phyloP scores from a whole-genome alignment of 73 alveolate species.

The Tetrahymena malaccensis region DNA sequence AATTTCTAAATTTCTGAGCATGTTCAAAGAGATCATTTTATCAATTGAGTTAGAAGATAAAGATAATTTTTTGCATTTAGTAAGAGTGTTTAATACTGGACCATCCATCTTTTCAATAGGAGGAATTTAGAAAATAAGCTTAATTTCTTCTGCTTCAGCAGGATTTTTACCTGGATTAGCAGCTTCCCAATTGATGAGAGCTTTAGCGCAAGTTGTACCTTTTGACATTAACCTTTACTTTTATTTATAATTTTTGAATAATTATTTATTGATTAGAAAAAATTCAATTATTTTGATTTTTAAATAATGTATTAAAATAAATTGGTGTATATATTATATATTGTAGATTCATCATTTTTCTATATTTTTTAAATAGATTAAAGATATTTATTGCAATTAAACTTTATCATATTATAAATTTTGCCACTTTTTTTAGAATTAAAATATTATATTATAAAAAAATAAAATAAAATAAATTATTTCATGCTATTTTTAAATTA shows the following conservation, averaged over 20 bases:
- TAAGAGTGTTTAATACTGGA: slow-evolving; percentile 61
- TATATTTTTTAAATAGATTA: no score
- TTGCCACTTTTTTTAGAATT: no score
- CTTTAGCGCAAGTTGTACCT: slow-evolving; percentile 80
- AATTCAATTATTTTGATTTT: not conserved
- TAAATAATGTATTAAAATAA: not conserved
- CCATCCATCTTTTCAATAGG: slow-evolving; percentile 92
- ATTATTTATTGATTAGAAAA: not conserved
- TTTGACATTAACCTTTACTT: not conserved
- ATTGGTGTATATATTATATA: not conserved
- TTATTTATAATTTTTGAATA: not conserved
- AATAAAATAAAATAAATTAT: no score
- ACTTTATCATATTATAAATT: no score
- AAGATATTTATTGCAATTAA: no score
- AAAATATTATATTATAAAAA: no score
- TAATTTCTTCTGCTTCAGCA: slow-evolving; percentile 86
- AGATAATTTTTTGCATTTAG: slow-evolving; percentile 70
- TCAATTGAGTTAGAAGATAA: slow-evolving; percentile 87
- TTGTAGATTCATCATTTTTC: not conserved
- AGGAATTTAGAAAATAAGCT: slow-evolving; percentile 75
- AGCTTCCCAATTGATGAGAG: slow-evolving; percentile 79
- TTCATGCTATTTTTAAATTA: no score
- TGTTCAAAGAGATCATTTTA: slow-evolving; percentile 87
- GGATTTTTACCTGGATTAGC: slow-evolving; percentile 58
- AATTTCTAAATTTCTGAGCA: slow-evolving; percentile 74